Percentiles rank a stretch among this genome's conserved stretches.
phyloP scores from a whole-genome alignment of 2,329 filamentous ascomycete genomes.

The Magnaporthales sp. region DNA sequence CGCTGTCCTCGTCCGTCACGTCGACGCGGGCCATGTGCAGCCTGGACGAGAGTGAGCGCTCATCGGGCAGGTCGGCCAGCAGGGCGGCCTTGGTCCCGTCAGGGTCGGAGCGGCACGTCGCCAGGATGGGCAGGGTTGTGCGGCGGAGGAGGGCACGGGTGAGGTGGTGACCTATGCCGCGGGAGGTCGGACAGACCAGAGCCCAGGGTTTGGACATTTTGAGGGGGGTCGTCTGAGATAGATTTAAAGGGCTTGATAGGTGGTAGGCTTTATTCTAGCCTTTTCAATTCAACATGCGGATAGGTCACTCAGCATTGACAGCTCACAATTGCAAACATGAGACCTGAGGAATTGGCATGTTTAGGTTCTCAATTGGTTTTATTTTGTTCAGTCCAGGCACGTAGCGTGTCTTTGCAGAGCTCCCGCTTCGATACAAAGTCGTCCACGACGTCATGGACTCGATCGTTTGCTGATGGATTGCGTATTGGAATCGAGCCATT shows the following conservation, averaged over 20 bases:
- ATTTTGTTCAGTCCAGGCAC: neutral
- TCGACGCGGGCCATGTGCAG: slow-evolving; percentile 32
- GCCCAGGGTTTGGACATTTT: slow-evolving; percentile 40
- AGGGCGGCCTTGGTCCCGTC: slow-evolving; percentile 23
- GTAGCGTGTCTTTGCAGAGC: neutral
- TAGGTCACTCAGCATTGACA: neutral
- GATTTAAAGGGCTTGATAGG: neutral
- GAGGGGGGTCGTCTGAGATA: neutral
- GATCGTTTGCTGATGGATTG: neutral
- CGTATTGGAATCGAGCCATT: neutral
- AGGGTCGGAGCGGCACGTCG: slow-evolving; percentile 30
- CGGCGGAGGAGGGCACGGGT: slow-evolving; percentile 37
- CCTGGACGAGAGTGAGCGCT: slow-evolving; percentile 15
- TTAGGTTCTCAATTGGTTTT: neutral
- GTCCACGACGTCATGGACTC: neutral
- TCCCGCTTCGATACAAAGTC: neutral
- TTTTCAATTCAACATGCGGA: neutral
- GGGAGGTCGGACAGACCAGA: slow-evolving; percentile 35
- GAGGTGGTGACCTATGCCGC: slow-evolving; percentile 40
- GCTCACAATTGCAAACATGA: neutral
- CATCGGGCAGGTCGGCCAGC: slow-evolving; percentile 15
- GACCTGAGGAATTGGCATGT: neutral
- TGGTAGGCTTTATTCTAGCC: neutral
- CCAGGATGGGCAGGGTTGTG: slow-evolving; percentile 38
- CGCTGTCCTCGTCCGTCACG: slow-evolving; percentile 51